Conservation (phyloP, 2,329 filamentous ascomycete species). For the Pseudogymnoascus sp. region DNA sequence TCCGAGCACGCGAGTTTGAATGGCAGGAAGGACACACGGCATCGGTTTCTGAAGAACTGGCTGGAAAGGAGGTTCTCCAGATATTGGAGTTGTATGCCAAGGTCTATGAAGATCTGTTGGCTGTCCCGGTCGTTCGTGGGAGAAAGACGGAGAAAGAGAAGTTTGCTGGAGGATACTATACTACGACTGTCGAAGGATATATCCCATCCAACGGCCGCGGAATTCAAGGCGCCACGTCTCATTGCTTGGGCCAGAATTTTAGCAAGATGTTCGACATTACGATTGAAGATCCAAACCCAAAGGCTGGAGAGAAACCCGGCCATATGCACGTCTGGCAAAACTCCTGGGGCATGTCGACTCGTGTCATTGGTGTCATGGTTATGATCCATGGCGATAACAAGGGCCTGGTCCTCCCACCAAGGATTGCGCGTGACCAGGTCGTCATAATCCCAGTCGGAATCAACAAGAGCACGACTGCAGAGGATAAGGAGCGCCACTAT, state of each 20-base stretch:
- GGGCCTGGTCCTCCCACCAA: slow-evolving; percentile 84
- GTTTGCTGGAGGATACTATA: slow-evolving; percentile 94
- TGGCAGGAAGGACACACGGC: slow-evolving; percentile 88
- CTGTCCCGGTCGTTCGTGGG: slow-evolving; percentile 88
- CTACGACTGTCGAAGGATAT: slow-evolving; percentile 93
- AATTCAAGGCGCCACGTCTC: slow-evolving; percentile 92
- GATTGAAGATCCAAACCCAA: slow-evolving; percentile 76
- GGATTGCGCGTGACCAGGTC: slow-evolving; percentile 77
- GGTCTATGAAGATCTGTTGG: slow-evolving; percentile 88
- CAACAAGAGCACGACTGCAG: slow-evolving; percentile 74
- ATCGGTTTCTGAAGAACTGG: slow-evolving; percentile 74
- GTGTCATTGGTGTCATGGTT: slow-evolving; percentile 97
- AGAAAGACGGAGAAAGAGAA: slow-evolving; percentile 96
- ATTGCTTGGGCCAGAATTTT: slow-evolving; percentile 90
- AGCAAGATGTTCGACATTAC: slow-evolving; percentile 99
- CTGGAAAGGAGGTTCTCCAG: slow-evolving; percentile 77
- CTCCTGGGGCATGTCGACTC: slow-evolving; percentile 95
- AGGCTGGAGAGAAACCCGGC: slow-evolving; percentile 63
- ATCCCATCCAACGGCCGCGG: slow-evolving; percentile 92
- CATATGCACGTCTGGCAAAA: slow-evolving; percentile 94
- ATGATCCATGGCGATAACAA: slow-evolving; percentile 97
- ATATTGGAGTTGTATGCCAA: slow-evolving; percentile 89
- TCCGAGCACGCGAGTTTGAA: slow-evolving; percentile 87
- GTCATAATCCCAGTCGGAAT: slow-evolving; percentile 89
- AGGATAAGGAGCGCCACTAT: slow-evolving; percentile 68